Evolutionary conservation across 768 basidiomycete species (phyloP).

Genomic region (Pleurotus giganteus): DNA sequence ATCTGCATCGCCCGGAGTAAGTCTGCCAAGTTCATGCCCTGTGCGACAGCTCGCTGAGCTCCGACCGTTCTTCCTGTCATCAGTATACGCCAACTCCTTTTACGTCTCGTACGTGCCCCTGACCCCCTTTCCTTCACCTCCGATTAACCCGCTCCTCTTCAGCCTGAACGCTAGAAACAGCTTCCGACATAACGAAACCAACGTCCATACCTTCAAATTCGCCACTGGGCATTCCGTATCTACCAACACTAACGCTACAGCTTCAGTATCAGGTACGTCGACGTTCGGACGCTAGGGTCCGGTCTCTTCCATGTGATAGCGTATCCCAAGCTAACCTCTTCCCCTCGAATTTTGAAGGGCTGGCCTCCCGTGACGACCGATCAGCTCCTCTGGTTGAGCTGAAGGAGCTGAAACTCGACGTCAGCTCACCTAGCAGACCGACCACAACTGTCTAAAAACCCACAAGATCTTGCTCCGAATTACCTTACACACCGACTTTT

Average conservation of each 20-base stretch:
- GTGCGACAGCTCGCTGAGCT: background rate
- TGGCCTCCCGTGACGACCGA: constrained; percentile 8
- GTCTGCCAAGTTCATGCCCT: background rate
- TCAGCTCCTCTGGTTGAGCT: background rate
- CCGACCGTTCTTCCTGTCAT: background rate
- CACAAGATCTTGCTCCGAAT: background rate
- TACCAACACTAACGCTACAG: background rate
- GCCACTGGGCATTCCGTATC: background rate
- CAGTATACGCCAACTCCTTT: constrained; percentile 9
- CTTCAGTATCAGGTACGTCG: constrained; percentile 2
- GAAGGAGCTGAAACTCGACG: background rate
- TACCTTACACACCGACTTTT: too few relatives aligned
- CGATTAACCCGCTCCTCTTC: background rate
- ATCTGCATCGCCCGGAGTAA: constrained; percentile 6
- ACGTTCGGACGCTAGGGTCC: background rate
- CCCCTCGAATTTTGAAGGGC: background rate
- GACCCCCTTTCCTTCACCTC: background rate
- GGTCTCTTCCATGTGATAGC: constrained; percentile 1
- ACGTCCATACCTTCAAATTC: constrained; percentile 9
- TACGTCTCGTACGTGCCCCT: constrained; percentile 2
- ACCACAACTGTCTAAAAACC: constrained; percentile 2
- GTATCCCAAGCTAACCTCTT: background rate
- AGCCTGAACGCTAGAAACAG: constrained; percentile 9
- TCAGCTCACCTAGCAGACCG: background rate
- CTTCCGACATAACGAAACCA: constrained; percentile 5